Base-by-base conservation (phyloP, 1,139 yeast species). In the Casaregolazyma lundiana region DNA sequence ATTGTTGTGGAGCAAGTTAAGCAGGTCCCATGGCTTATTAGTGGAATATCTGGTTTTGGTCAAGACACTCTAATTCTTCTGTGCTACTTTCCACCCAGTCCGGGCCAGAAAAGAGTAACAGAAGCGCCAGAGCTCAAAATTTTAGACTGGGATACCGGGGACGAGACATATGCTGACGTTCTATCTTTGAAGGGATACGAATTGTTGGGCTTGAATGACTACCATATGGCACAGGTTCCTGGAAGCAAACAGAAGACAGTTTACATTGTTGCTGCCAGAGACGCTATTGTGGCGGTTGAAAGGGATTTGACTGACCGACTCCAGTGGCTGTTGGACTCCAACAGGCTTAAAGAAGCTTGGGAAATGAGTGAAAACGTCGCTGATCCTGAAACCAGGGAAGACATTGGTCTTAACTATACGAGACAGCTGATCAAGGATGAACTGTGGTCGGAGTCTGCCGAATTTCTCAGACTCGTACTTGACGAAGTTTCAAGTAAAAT, bases 121-220 rank as follows among this genome's bases (percentile, higher is more conserved):
- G 60, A 38, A 5, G 42, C 45, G 9, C 96, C 97, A 0, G 96
- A 89, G 53, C 65, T 92, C 22, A 77, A 83, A 52, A 70, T 90
- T 4, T 67, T 87, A 17, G 83, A 84, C 59, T 71, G 82, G 3
- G 61, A 71, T 1, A 77, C 80, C 7, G 89, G 94, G 4, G 84
- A 79, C 49, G 95, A 87, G 46, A 74, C 78, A n/a, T 82, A 85
- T 50, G 90, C 84, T 35, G 97, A 92, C 64, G 95, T 84, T 59
- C 73, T 92, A 6, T 80, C 85, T 0, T 67, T 89, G 48, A 76
- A 75, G 45, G 77, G 78, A 41, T 77, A 72, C 42, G 74, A 78
- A 36, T 71, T 75, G 20, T 67, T 88, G 30, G 92, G 95, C 0
- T 71, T 86, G 21, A 90, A 90, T 62, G 97, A 92, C 61, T 86